Evolutionary conservation across 768 basidiomycete species (phyloP).

Genomic region (Serendipita sp.): DNA sequence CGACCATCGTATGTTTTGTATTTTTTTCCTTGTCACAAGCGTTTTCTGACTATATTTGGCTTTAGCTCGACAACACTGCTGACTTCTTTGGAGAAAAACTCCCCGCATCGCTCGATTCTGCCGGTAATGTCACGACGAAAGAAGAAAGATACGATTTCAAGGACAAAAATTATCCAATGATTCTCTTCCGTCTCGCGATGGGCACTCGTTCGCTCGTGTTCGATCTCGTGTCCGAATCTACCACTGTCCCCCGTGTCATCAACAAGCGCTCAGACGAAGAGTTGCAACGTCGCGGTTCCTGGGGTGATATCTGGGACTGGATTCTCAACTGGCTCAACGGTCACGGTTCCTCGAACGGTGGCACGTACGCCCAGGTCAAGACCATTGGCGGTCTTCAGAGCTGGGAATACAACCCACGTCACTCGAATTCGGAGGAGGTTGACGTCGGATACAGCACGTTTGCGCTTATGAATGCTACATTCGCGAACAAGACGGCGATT

Average conservation of each 20-base stretch:
- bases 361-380: background rate
- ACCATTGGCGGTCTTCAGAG: background rate
- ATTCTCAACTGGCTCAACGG: background rate
- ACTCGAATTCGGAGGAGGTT: background rate
- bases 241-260: background rate
- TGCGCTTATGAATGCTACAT: conserved; percentile 10
- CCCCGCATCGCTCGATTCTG: conserved; percentile 14
- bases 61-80: conserved; percentile 16
- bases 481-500: conserved; percentile 19
- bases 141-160: conserved; percentile 15
- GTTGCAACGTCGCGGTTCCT: background rate
- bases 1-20: conserved; percentile 12
- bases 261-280: background rate
- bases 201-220: conserved; percentile 5
- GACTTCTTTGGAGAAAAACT: conserved; percentile 15
- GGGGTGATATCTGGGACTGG: background rate
- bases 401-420: conserved; percentile 1
- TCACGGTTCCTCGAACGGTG: background rate
- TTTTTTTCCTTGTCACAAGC: background rate
- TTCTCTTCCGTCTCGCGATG: conserved; percentile 15
- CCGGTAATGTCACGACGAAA: conserved; percentile 12
- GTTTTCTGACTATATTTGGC: no score
- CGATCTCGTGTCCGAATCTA: conserved; percentile 6
- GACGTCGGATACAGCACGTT: conserved; percentile 2
- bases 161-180: conserved; percentile 14